Base-by-base conservation (phyloP, 2,329 filamentous ascomycete genomes). In the Apiospora koreana region DNA sequence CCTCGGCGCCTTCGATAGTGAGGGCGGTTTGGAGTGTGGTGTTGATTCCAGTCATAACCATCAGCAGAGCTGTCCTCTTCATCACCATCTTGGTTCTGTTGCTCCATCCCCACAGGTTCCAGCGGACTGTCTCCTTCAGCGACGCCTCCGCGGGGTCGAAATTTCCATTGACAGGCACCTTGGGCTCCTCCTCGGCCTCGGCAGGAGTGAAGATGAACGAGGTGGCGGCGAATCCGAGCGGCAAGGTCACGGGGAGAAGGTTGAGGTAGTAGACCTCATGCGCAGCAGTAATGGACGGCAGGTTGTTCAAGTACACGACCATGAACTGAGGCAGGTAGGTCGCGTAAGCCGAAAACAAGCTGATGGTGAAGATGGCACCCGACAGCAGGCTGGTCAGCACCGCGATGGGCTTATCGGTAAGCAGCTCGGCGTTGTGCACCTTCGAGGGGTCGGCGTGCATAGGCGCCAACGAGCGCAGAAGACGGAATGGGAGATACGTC, bases 121-220 rank as follows among this genome's bases (percentile, higher is more conserved):
- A 91, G 76, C 86, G 83, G 42, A 97, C 77, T 2, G 93, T 95
- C 80, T 96, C 88, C 35, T 84, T 81, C 23, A 97, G 84, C 0
- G 86, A 89, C 1, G 93, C 91, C 21, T 84, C 87, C 35, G 84
- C 87, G 0, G 92, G 88, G 74, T 94, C 85, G 76, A 94, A 94
- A 35, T 83, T 79, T 25, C 78, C 79, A 18, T 54, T 35, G 82
- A 77, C 83, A 79, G 42, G 80, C 79, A 28, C 45, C n/a, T 83
- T 80, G 74, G 85, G 81, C 68, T 85, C 85, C 72, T 90, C 85
- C 72, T 84, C 82, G 58, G 79, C 86, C 23, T 89, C 87, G 28
- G 89, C 87, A 1, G 92, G 90, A 48, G 89, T 88, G 79, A 97
- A 97, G 74, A 98, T 89, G 79, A 97, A 95, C 64, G 88, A 87